Base-by-base conservation (phyloP, 139 green algal genomes). In the Chlorella sp. region DNA sequence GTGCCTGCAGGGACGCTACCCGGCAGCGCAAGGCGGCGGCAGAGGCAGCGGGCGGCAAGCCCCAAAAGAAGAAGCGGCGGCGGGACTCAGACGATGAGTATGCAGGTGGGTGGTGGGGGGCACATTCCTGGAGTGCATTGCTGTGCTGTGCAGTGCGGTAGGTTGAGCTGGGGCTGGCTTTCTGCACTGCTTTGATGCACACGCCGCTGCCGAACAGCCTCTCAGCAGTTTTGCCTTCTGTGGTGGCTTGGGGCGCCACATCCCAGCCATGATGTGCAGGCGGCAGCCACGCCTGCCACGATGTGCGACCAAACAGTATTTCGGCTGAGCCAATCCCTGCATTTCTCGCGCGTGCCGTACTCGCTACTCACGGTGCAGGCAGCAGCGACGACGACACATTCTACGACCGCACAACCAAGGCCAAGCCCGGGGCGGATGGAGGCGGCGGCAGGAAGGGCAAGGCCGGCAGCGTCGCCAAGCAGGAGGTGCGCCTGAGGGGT, bases 331-430 rank as follows among this genome's bases (percentile, higher is more conserved):
- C n/a, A n/a, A n/a, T n/a, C n/a, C n/a, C n/a, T 30, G 60, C 60
- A 68, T 34, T 68, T 24, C 60, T 68, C 60, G 56, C 9, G 3
- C 9, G 20, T 28, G 34, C 22, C 22, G 7, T 36, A 3, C 26
- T 1, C 3, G 3, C 26, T 2, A 2, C 7, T 2, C 34, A 24
- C 26, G 22, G 6, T 54, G 87, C 65, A 67, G 92, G 82, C 44
- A 90, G 84, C 82, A 91, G 92, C 87, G 92, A 90, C 64, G 93
- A 92, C 9, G 94, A 97, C 65, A 89, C 92, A 24, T 95, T 97
- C 46, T 97, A 95, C 62, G 94, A 97, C 88, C 84, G 94, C 22
- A 96, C 93, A 13, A 75, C 70, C 28, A 85, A 46, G 11, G 80
- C 36, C 0, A 70, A 69, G 0, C 40, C 44, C 40, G 58, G 22